Evolutionary conservation across 345 rosid species (phyloP).

Genomic region (Raphanus raphanistrum): DNA sequence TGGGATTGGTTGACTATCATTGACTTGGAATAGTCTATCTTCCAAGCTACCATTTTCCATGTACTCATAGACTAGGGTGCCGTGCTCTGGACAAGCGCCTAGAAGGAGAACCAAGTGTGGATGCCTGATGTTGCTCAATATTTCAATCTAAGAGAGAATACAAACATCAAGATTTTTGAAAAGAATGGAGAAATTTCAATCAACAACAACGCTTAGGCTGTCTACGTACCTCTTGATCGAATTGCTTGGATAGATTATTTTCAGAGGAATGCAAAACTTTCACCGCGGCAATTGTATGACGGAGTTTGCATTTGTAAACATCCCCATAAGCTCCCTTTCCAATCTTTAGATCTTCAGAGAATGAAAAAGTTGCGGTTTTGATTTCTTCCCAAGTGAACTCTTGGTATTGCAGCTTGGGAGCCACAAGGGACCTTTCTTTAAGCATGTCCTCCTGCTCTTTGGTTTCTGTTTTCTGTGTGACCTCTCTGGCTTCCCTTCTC

Average conservation of each 20-base stretch:
- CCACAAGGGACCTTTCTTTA: slow-evolving; percentile 23
- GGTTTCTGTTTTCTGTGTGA: slow-evolving; percentile 47
- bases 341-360: slow-evolving; percentile 41
- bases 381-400: slow-evolving; percentile 43
- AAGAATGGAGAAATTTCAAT: background rate
- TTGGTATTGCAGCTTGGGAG: slow-evolving; percentile 37
- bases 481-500: slow-evolving; percentile 56
- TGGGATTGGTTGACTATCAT: background rate
- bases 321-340: slow-evolving; percentile 42
- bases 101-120: background rate
- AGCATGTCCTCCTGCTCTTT: slow-evolving; percentile 69
- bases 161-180: background rate
- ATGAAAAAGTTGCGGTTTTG: slow-evolving; percentile 36
- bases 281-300: slow-evolving; percentile 40
- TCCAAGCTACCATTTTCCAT: background rate
- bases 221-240: slow-evolving; percentile 5
- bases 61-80: background rate
- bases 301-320: slow-evolving; percentile 43
- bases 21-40: background rate
- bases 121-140: background rate
- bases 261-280: slow-evolving; percentile 15
- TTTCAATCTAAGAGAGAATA: slow-evolving; percentile 53
- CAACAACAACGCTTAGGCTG: background rate
- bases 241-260: background rate
- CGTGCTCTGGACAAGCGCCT: background rate